Conservation (phyloP, 768 basidiomycete genomes). For the Podaxis sp. region DNA sequence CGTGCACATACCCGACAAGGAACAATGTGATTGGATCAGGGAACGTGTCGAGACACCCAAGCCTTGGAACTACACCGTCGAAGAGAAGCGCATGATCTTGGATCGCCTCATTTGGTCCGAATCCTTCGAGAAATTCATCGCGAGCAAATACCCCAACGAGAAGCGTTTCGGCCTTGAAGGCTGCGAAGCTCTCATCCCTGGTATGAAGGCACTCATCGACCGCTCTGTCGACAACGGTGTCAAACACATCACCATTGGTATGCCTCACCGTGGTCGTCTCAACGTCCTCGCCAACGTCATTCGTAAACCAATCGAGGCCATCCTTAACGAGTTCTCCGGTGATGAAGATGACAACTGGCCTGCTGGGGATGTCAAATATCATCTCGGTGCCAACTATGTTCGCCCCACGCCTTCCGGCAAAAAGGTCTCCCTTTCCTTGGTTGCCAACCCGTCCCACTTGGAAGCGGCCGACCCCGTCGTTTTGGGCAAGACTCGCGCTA, state of each 20-base stretch:
- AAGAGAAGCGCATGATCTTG: slow-evolving; percentile 98
- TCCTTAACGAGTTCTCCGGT: slow-evolving; percentile 94
- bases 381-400: slow-evolving; percentile 98
- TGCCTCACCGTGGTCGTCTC: slow-evolving; percentile 98
- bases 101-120: slow-evolving; percentile 99
- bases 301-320: slow-evolving; percentile 96
- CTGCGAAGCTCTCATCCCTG: slow-evolving; percentile 95
- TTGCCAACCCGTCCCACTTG: slow-evolving; percentile 97
- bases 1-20: slow-evolving; percentile 95
- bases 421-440: slow-evolving; percentile 95
- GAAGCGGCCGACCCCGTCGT: slow-evolving; percentile 98
- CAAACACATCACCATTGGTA: slow-evolving; percentile 95
- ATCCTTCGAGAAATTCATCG: slow-evolving; percentile 97
- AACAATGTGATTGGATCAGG: slow-evolving; percentile 99
- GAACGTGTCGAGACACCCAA: slow-evolving; percentile 93
- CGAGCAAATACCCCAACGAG: slow-evolving; percentile 98
- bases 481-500: slow-evolving; percentile 97
- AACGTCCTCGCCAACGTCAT: slow-evolving; percentile 99
- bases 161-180: slow-evolving; percentile 99
- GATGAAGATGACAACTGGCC: slow-evolving; percentile 70
- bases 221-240: slow-evolving; percentile 96
- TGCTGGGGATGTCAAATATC: slow-evolving; percentile 98
- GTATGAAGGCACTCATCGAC: slow-evolving; percentile 99
- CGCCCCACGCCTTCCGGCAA: slow-evolving; percentile 97
- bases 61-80: slow-evolving; percentile 96